Conservation (phyloP, 371 early-diverging fungal species). For the Mucor sp. region DNA sequence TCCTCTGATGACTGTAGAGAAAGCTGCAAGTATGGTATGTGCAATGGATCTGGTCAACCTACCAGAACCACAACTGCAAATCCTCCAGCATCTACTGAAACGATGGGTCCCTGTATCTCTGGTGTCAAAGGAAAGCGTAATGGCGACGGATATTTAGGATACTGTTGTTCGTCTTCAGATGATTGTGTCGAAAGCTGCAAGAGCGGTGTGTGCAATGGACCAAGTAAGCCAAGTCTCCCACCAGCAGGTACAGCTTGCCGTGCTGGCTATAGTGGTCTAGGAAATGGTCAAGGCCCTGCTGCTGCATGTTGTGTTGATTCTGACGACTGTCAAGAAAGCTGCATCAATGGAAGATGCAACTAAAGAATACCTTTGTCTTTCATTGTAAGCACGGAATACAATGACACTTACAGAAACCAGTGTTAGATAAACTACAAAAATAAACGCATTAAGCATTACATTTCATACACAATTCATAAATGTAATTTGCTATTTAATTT, state of each 20-base stretch:
- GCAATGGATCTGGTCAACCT: slow-evolving; percentile 10
- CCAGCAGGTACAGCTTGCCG: neutral
- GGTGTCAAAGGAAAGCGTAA: slow-evolving; percentile 7
- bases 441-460: too few species aligned
- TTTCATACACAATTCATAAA: too few species aligned
- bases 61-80: neutral
- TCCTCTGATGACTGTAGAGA: slow-evolving; percentile 12
- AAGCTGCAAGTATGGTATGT: slow-evolving; percentile 6
- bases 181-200: slow-evolving; percentile 17
- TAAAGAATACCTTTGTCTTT: neutral
- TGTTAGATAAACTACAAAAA: too few species aligned
- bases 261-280: neutral
- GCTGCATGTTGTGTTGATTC: slow-evolving; percentile 2
- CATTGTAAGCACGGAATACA: too few species aligned
- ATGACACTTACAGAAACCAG: too few species aligned
- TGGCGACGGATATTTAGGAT: slow-evolving; percentile 17
- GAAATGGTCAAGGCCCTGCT: neutral
- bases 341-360: slow-evolving; percentile 12
- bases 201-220: slow-evolving; percentile 13
- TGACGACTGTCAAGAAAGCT: slow-evolving; percentile 16
- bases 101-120: neutral
- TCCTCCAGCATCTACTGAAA: neutral
- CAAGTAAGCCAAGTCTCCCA: neutral
- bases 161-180: slow-evolving; percentile 7
- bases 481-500: too few species aligned